These are phyloP conservation scores for Pythium periplocum DNA, from an alignment of 352 stramenopile genomes.

Conservation along the genomic window DNA sequence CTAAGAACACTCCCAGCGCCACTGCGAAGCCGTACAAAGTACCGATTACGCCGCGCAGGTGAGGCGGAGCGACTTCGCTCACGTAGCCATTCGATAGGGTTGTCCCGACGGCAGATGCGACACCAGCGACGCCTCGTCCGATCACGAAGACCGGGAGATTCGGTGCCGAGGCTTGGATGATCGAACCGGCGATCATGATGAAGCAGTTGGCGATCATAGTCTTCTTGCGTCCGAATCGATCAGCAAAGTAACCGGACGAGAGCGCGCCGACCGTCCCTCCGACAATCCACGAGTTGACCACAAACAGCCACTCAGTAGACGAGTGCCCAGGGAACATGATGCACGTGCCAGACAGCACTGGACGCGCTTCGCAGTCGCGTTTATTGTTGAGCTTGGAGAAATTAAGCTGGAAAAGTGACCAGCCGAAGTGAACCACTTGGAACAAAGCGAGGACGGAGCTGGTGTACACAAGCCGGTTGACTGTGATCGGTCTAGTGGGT, in stretches of 20 bases:
- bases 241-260: slow-evolving; percentile 22
- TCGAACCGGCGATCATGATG: slow-evolving; percentile 31
- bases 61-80: slow-evolving; percentile 26
- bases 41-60: slow-evolving; percentile 30
- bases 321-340: slow-evolving; percentile 38
- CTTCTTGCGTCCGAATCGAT: slow-evolving; percentile 27
- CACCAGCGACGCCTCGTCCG: slow-evolving; percentile 28
- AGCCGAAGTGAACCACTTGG: slow-evolving; percentile 28
- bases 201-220: slow-evolving; percentile 26
- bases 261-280: slow-evolving; percentile 29
- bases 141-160: slow-evolving; percentile 34
- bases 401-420: slow-evolving; percentile 42
- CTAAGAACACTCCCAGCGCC: slow-evolving; percentile 21
- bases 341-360: slow-evolving; percentile 22
- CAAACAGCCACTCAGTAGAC: slow-evolving; percentile 29
- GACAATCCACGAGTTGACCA: slow-evolving; percentile 33
- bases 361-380: slow-evolving; percentile 19
- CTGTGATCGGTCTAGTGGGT: too few relatives aligned
- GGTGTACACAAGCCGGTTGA: slow-evolving; percentile 21
- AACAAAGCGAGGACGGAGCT: slow-evolving; percentile 31
- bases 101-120: slow-evolving; percentile 28
- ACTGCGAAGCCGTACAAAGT: slow-evolving; percentile 24
- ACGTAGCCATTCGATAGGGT: slow-evolving; percentile 30
- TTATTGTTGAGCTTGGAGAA: slow-evolving; percentile 32
- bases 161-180: slow-evolving; percentile 28